Evolutionary conservation across 1,284 basidiomycete species (phyloP).

Genomic region (Lignosus rhinocerotis): DNA sequence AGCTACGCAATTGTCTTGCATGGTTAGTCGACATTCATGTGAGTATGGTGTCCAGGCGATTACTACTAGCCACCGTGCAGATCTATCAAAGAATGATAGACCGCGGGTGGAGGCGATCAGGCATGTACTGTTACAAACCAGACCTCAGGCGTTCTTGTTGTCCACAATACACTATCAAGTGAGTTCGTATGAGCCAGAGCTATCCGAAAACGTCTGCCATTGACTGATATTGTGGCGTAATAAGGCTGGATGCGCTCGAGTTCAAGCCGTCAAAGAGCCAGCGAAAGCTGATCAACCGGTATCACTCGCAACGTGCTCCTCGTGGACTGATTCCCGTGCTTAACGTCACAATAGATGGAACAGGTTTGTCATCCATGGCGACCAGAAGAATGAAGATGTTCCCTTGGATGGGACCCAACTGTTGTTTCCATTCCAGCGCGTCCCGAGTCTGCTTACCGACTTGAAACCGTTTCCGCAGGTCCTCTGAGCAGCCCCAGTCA

Average conservation of each 20-base stretch:
- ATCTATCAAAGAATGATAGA: conserved; percentile 82
- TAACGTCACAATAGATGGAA: conserved; percentile 66
- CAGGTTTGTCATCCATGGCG: conserved; percentile 60
- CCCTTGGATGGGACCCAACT: conserved; percentile 25
- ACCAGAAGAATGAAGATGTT: conserved; percentile 34
- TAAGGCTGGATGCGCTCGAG: conserved; percentile 63
- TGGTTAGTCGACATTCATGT: conserved; percentile 37
- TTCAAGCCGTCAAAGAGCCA: conserved; percentile 83
- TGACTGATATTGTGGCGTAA: conserved; percentile 29
- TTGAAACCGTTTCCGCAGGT: not conserved
- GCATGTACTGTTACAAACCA: conserved; percentile 82
- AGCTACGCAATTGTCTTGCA: conserved; percentile 47
- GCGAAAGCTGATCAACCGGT: conserved; percentile 75
- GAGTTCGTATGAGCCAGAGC: conserved; percentile 13
- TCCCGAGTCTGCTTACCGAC: not conserved
- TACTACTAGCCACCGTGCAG: conserved; percentile 36
- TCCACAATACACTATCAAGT: conserved; percentile 91
- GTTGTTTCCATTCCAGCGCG: not conserved
- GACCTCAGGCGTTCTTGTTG: conserved; percentile 84
- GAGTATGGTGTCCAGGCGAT: not conserved
- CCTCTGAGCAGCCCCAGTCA: not conserved
- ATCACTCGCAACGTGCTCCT: conserved; percentile 9
- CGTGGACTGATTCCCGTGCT: conserved; percentile 41
- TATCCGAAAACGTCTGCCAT: not conserved
- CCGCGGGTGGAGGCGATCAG: conserved; percentile 88